Percentiles rank a stretch among this genome's conserved stretches.
Evolutionary conservation across 1,139 yeast genomes (phyloP).

Genomic region (Hansenula sp.): DNA sequence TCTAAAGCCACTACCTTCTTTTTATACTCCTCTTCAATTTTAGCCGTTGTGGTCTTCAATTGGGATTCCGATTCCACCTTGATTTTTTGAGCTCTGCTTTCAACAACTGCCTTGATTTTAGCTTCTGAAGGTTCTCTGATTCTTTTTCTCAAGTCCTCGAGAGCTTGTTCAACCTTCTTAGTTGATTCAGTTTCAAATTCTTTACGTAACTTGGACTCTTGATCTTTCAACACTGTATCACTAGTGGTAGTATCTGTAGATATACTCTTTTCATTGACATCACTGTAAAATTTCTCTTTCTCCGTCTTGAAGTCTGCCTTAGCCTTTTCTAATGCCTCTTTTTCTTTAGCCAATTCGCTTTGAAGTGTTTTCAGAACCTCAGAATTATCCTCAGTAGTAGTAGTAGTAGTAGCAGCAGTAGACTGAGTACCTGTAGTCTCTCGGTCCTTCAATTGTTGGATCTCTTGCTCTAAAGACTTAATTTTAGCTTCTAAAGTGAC

Average conservation of each 20-base stretch:
- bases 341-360: conserved; percentile 14
- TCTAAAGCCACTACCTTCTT: conserved; percentile 5
- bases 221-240: conserved; percentile 16
- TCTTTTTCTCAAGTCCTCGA: conserved; percentile 26
- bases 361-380: conserved; percentile 14
- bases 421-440: too few relatives aligned
- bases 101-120: conserved; percentile 23
- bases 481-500: conserved; percentile 17
- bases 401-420: conserved; percentile 8
- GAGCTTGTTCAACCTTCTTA: conserved; percentile 23
- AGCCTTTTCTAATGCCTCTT: conserved; percentile 13
- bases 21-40: conserved; percentile 19
- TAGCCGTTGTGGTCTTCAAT: conserved; percentile 29
- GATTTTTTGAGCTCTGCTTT: conserved; percentile 15
- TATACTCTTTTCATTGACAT: neutral
- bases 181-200: conserved; percentile 24
- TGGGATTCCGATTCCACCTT: conserved; percentile 25
- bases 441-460: conserved; percentile 18
- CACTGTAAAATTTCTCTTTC: conserved; percentile 3
- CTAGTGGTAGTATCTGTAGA: neutral
- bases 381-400: conserved; percentile 15
- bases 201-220: conserved; percentile 20
- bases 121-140: conserved; percentile 24
- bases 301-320: conserved; percentile 15
- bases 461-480: conserved; percentile 19